Evolutionary conservation across 805 yeast species (phyloP), one percentile per base, ranked within the genome.

Genomic region (Kurtzmaniella cleridarum): DNA sequence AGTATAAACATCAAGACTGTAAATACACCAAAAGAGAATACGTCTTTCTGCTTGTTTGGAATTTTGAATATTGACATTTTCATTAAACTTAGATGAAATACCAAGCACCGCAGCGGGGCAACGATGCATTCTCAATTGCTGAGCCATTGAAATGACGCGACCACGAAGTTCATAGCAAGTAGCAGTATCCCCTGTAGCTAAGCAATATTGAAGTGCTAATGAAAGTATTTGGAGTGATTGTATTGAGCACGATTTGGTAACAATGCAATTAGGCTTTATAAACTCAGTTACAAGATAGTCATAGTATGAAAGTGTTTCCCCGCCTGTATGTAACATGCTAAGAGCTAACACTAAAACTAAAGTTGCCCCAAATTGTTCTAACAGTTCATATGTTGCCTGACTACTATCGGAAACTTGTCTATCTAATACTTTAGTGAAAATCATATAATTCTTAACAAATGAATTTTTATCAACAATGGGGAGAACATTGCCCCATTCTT

Each of bases 71-170:
- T 60, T 50, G 12, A 56, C 57, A 32, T 53, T 56, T 24, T 50
- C 55, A 12, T 45, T 41, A 29, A 41, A 41, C 11, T 28, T 26
- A 26, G 17, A 8, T 28, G 38, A 18, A 2, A 83, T 71, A 1
- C 91, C 91, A 36, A 83, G 62, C 3, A 86, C 89, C 0, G 91
- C 91, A 3, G 90, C 79, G 8, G 95, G 95, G 58, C 95, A 84
- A 48, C 95, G 71, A 55, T 88, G 95, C 33, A 89, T 66, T 49
- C 96, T 75, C 38, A 89, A 64, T 49, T 88, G 93, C 50, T 86
- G 95, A 3, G 90, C 81, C 90, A 86, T 84, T 20, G 88, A 80
- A 10, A 83, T 77, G 6, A 83, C 80, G 48, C 79, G 70, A 32
- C 91, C 90, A 42, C 95, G 71, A 31, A 84, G 68, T 38, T 81